Conservation (phyloP, 2,329 filamentous ascomycete genomes). For the Tothia fuscella region DNA sequence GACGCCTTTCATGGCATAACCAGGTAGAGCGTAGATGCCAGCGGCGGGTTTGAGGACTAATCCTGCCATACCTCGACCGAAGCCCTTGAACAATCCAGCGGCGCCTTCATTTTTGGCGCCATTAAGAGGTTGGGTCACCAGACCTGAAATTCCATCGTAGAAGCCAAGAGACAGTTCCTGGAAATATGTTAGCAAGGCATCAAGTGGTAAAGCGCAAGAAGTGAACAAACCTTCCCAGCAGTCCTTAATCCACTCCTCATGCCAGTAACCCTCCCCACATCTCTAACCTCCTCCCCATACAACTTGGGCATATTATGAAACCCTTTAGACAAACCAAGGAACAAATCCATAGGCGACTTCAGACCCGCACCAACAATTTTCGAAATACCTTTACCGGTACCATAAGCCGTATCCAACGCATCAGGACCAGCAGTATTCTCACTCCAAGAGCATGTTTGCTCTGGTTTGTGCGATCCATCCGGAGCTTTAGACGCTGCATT, state of each 20-base stretch:
- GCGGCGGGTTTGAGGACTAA: constrained; percentile 72
- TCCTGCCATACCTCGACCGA: constrained; percentile 75
- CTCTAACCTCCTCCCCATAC: constrained; percentile 73
- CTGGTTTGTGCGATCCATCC: neutral
- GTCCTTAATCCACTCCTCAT: constrained; percentile 64
- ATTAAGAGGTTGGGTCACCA: constrained; percentile 65
- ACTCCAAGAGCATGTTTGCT: neutral
- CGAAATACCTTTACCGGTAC: constrained; percentile 54
- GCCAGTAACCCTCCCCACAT: constrained; percentile 67
- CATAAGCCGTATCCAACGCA: constrained; percentile 46
- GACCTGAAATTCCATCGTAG: constrained; percentile 69
- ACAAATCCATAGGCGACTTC: constrained; percentile 75
- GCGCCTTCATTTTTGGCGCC: constrained; percentile 55
- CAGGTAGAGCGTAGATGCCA: constrained; percentile 52
- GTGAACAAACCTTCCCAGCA: constrained; percentile 50
- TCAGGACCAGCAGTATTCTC: neutral
- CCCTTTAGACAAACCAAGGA: constrained; percentile 67
- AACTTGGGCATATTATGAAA: constrained; percentile 80
- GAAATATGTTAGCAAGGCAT: neutral
- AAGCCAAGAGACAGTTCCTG: constrained; percentile 61
- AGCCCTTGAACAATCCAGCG: constrained; percentile 62
- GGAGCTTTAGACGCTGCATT: neutral
- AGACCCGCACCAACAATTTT: constrained; percentile 65
- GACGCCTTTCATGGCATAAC: constrained; percentile 72
- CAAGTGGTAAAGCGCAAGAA: constrained; percentile 2